Evolutionary conservation across 164 flowering plant species (phyloP).

Genomic region (Magnolia officinalis): DNA sequence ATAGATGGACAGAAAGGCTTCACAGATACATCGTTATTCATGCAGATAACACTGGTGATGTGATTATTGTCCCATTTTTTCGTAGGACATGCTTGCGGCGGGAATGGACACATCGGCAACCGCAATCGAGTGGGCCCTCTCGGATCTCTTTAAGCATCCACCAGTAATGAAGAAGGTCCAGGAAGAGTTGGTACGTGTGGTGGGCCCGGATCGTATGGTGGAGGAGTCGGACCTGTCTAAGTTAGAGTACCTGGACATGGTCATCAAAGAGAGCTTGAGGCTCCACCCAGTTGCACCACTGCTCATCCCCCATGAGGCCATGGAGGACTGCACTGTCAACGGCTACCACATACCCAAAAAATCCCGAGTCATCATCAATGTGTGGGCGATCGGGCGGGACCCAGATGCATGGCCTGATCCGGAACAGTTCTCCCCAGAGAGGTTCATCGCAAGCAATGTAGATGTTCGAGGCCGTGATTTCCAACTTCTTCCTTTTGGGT

Average conservation of each 20-base stretch:
- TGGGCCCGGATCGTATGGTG: conserved; percentile 11
- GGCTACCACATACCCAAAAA: conserved; percentile 63
- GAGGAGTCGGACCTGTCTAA: conserved; percentile 11
- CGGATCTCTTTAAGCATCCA: conserved; percentile 12
- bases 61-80: background rate
- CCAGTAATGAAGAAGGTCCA: conserved; percentile 4
- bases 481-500: conserved; percentile 74
- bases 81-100: background rate
- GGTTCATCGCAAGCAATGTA: conserved; percentile 49
- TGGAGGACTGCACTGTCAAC: conserved; percentile 4
- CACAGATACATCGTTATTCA: background rate
- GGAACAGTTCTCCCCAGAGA: conserved; percentile 49
- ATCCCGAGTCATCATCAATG: conserved; percentile 57
- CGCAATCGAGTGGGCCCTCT: conserved; percentile 10
- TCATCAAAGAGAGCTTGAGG: conserved; percentile 11
- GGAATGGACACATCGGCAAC: conserved; percentile 2
- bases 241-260: conserved; percentile 9
- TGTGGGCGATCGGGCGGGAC: conserved; percentile 80
- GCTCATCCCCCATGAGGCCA: conserved; percentile 8
- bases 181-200: background rate
- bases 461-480: conserved; percentile 68
- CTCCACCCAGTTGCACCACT: conserved; percentile 12
- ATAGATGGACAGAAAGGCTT: no score
- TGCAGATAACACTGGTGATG: background rate
- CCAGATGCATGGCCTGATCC: conserved; percentile 70